phyloP scores from a whole-genome alignment of 2,329 filamentous ascomycete species.

The Fusarium succisae region DNA sequence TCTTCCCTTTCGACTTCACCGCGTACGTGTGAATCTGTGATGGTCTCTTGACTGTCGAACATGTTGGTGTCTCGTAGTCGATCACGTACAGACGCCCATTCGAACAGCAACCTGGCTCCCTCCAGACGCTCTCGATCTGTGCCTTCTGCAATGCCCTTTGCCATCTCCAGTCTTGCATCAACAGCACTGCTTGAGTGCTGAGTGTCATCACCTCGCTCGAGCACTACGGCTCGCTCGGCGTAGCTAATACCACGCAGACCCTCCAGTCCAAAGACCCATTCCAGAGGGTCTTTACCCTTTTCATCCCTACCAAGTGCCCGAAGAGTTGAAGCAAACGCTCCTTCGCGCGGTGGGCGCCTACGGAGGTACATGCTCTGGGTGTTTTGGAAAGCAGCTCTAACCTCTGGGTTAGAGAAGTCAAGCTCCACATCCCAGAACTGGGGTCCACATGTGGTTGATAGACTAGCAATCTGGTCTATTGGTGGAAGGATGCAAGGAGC shows the following conservation, averaged over 20 bases:
- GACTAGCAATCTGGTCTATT: conserved; percentile 67
- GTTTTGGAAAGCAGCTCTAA: conserved; percentile 68
- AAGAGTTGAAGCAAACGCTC: conserved; percentile 77
- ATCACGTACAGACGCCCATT: conserved; percentile 62
- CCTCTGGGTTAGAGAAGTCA: conserved; percentile 73
- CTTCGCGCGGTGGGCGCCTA: conserved; percentile 73
- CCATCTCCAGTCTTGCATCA: conserved; percentile 77
- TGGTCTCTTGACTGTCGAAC: conserved; percentile 49
- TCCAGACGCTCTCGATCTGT: conserved; percentile 55
- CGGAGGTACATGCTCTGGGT: conserved; percentile 81
- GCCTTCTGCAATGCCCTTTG: conserved; percentile 55
- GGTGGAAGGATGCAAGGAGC: conserved; percentile 72
- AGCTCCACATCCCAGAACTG: conserved; percentile 84
- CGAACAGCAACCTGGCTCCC: conserved; percentile 63
- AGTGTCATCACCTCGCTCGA: conserved; percentile 62
- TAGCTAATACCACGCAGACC: conserved; percentile 65
- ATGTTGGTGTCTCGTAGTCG: conserved; percentile 43
- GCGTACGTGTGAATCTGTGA: conserved; percentile 40
- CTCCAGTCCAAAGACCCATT: conserved; percentile 77
- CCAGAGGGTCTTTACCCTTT: conserved; percentile 61
- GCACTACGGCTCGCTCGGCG: conserved; percentile 72
- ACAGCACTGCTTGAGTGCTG: conserved; percentile 63
- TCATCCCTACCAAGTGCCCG: conserved; percentile 69
- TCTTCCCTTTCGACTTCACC: conserved; percentile 27
- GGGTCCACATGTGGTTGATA: conserved; percentile 69